Evolutionary conservation across 2,329 filamentous ascomycete genomes (phyloP).

Genomic region (Penicillium sclerotiorum): DNA sequence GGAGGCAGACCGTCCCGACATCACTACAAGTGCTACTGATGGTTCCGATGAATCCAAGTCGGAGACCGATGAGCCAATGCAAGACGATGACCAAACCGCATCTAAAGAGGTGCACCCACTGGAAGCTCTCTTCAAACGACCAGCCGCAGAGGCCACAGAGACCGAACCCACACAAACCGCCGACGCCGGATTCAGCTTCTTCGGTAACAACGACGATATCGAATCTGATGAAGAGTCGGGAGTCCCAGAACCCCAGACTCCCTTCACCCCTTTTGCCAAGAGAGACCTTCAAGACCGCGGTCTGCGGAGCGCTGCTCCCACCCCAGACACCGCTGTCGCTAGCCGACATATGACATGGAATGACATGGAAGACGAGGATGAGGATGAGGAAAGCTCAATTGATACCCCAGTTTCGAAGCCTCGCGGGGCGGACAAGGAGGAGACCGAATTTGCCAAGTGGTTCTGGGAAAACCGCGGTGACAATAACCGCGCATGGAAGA

Average conservation of each 20-base stretch:
- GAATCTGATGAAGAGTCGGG: conserved; percentile 52
- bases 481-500: conserved; percentile 56
- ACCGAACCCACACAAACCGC: conserved; percentile 43
- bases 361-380: conserved; percentile 23
- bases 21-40: conserved; percentile 3
- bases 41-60: conserved; percentile 11
- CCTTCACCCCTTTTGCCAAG: conserved; percentile 80
- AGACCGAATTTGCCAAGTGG: conserved; percentile 64
- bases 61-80: conserved; percentile 13
- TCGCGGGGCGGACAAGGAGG: conserved; percentile 30
- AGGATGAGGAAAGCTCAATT: conserved; percentile 30
- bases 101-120: conserved; percentile 74
- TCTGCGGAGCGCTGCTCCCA: conserved; percentile 86
- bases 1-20: conserved; percentile 11
- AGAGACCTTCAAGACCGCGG: conserved; percentile 69
- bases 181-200: conserved; percentile 76
- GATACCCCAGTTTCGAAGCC: conserved; percentile 30
- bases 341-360: conserved; percentile 42
- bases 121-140: conserved; percentile 86
- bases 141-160: conserved; percentile 48
- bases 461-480: conserved; percentile 60
- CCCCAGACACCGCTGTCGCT: conserved; percentile 86
- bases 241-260: conserved; percentile 68
- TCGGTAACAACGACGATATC: conserved; percentile 59
- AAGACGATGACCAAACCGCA: conserved; percentile 19